phyloP scores from a whole-genome alignment of 2,329 filamentous ascomycete genomes.

The Podosphaera fusca region DNA sequence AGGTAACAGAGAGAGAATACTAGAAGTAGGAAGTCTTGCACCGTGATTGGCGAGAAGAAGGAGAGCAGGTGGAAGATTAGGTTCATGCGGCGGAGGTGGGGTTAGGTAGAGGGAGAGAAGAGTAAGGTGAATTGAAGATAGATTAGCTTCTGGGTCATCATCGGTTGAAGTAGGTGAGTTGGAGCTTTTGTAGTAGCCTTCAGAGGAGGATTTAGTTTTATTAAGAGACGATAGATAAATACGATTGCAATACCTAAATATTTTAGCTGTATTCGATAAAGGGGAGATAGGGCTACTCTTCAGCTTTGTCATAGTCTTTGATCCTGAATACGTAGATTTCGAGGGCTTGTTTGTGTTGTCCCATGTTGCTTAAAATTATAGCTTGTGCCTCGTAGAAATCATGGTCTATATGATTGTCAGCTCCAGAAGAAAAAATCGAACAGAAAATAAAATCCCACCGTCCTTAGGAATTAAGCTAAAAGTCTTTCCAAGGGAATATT shows the following conservation, averaged over 20 bases:
- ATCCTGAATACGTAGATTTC: slow-evolving; percentile 95
- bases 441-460: slow-evolving; percentile 26
- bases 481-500: slow-evolving; percentile 62
- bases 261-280: slow-evolving; percentile 5
- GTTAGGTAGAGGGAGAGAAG: slow-evolving; percentile 74
- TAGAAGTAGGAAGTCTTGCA: slow-evolving; percentile 67
- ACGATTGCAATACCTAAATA: slow-evolving; percentile 65
- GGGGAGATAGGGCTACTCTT: slow-evolving; percentile 39
- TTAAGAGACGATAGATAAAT: slow-evolving; percentile 42
- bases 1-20: slow-evolving; percentile 70
- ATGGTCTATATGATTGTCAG: slow-evolving; percentile 31
- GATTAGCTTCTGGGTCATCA: slow-evolving; percentile 24
- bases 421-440: background rate
- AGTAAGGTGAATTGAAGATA: slow-evolving; percentile 73
- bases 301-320: slow-evolving; percentile 65
- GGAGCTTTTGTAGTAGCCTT: slow-evolving; percentile 2
- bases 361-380: slow-evolving; percentile 83
- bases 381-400: slow-evolving; percentile 76
- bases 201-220: slow-evolving; percentile 13
- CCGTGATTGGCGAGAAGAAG: slow-evolving; percentile 80
- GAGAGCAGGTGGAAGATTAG: slow-evolving; percentile 58
- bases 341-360: slow-evolving; percentile 82
- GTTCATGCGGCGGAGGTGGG: slow-evolving; percentile 48
- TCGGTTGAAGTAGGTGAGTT: slow-evolving; percentile 14
- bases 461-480: slow-evolving; percentile 59